Conservation (phyloP, 1,139 yeast species). For the Yamadazyma pseudoaaseri region DNA sequence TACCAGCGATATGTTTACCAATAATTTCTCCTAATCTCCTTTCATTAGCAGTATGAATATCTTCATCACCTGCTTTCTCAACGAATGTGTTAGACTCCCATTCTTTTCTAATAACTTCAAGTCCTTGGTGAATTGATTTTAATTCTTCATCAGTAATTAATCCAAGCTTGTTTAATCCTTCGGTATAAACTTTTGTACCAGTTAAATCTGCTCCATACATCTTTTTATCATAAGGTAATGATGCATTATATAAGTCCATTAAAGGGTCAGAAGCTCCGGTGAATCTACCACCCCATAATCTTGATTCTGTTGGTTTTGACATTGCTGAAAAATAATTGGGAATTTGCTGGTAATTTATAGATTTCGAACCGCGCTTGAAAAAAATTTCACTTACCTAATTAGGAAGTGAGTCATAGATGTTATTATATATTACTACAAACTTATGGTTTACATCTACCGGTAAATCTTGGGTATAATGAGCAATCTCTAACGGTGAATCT, state of each 20-base stretch:
- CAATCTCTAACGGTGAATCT: conserved; percentile 98
- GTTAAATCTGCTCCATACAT: conserved; percentile 94
- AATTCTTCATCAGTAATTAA: conserved; percentile 72
- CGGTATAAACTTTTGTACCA: conserved; percentile 91
- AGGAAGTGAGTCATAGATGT: conserved; percentile 13
- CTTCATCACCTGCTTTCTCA: conserved; percentile 93
- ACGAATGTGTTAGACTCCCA: conserved; percentile 76
- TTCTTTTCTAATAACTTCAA: conserved; percentile 67
- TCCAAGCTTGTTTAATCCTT: conserved; percentile 78
- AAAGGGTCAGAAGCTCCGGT: conserved; percentile 96
- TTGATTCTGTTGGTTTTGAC: conserved; percentile 50
- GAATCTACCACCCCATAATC: conserved; percentile 98
- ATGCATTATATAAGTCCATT: conserved; percentile 96
- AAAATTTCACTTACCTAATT: conserved; percentile 20
- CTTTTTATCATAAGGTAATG: conserved; percentile 89
- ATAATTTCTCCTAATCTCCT: conserved; percentile 95
- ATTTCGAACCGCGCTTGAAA: conserved; percentile 32
- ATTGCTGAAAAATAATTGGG: conserved; percentile 5
- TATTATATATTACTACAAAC: background rate
- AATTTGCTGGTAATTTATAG: conserved; percentile 1
- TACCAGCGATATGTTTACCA: conserved; percentile 91
- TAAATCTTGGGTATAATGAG: conserved; percentile 94
- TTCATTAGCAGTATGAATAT: conserved; percentile 97
- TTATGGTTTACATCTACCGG: conserved; percentile 96
- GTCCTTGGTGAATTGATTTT: conserved; percentile 75